Percentiles rank a stretch among this genome's conserved stretches.
Evolutionary conservation across 805 yeast genomes (phyloP).

Genomic region (Zygosaccharomyces kombuchaensis): DNA sequence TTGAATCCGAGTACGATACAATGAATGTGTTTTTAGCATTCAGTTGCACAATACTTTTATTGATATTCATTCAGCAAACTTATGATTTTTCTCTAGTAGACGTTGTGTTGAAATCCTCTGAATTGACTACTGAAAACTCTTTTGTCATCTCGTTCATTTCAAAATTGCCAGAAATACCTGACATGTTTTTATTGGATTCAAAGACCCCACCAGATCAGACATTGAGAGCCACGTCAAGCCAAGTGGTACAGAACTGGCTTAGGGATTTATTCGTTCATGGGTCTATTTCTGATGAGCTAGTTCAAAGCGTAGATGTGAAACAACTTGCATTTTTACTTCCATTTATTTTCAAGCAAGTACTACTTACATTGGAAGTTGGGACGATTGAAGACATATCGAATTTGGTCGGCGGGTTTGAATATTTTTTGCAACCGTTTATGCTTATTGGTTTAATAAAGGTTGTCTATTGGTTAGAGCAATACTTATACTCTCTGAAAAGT

Average conservation of each 20-base stretch:
- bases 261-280: conserved; percentile 74
- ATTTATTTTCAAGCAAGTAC: conserved; percentile 65
- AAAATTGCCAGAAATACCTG: conserved; percentile 23
- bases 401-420: conserved; percentile 75
- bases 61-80: conserved; percentile 39
- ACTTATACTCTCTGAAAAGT: conserved; percentile 35
- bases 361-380: conserved; percentile 49
- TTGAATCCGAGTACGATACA: conserved; percentile 46
- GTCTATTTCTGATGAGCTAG: conserved; percentile 80
- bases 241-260: conserved; percentile 65
- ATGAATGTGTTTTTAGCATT: conserved; percentile 68
- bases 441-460: conserved; percentile 53
- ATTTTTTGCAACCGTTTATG: conserved; percentile 76
- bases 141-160: conserved; percentile 33
- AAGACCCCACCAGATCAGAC: conserved; percentile 26
- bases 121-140: conserved; percentile 22
- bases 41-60: conserved; percentile 53
- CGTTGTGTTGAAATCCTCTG: conserved; percentile 22
- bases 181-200: conserved; percentile 25
- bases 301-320: conserved; percentile 59
- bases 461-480: conserved; percentile 45
- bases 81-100: conserved; percentile 36
- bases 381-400: conserved; percentile 55
- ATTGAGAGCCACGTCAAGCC: conserved; percentile 26
- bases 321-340: conserved; percentile 71